A percentile compares a stretch with the other conserved stretches of the same genome.
Conservation (phyloP, 805 yeast species). For the Nadsonia fulvescens region DNA sequence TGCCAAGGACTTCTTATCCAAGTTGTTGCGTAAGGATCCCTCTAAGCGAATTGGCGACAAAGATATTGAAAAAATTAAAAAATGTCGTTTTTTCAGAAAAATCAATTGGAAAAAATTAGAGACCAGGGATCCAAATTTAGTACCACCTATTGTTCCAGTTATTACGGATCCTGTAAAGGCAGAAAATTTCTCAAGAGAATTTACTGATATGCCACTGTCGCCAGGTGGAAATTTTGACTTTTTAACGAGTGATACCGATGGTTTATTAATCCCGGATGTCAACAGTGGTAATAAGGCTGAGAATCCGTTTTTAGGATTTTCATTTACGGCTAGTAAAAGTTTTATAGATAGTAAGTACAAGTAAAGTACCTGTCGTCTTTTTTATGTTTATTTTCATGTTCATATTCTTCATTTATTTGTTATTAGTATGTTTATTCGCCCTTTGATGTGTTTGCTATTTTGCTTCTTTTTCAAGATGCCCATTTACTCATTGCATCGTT, state of each 20-base stretch:
- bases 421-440: too few species aligned
- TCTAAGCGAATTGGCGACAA: conserved; percentile 42
- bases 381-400: too few species aligned
- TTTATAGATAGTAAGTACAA: conserved; percentile 18
- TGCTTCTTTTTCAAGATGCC: too few species aligned
- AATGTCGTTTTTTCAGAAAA: conserved; percentile 61
- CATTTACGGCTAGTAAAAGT: conserved; percentile 22
- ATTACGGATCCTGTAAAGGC: conserved; percentile 69
- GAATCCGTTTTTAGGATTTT: conserved; percentile 17
- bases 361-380: too few species aligned
- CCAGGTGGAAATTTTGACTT: conserved; percentile 11
- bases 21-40: conserved; percentile 53
- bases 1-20: conserved; percentile 55
- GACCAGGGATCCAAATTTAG: conserved; percentile 26
- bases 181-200: conserved; percentile 67
- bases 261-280: conserved; percentile 7
- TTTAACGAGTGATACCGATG: not conserved
- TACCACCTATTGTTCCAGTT: conserved; percentile 71
- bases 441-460: too few species aligned
- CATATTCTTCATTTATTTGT: too few species aligned
- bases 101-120: conserved; percentile 50
- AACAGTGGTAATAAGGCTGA: conserved; percentile 1
- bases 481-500: too few species aligned
- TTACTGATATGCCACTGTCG: conserved; percentile 41
- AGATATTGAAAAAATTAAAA: conserved; percentile 33